phyloP scores from a whole-genome alignment of 108 stramenopile species.

The Aureococcus anophagefferens region DNA sequence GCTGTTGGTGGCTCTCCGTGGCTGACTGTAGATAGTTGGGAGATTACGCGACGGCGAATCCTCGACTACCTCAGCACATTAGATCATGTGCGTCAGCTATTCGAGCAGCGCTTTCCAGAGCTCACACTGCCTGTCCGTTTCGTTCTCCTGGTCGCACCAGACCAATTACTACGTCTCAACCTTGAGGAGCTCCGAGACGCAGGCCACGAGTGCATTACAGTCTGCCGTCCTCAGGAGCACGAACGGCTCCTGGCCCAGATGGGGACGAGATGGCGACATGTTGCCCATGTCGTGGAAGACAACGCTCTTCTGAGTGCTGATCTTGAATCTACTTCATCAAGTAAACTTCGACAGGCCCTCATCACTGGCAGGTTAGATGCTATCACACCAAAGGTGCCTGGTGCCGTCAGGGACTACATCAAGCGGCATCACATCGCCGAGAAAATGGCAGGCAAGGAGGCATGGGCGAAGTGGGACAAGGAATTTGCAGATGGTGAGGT shows the following conservation, averaged over 20 bases:
- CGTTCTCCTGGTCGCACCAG: neutral
- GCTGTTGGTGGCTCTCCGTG: constrained; percentile 29
- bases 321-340: constrained; percentile 8
- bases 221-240: constrained; percentile 36
- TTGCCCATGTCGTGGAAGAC: constrained; percentile 38
- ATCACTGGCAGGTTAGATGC: neutral
- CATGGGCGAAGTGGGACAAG: constrained; percentile 10
- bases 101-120: constrained; percentile 2
- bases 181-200: constrained; percentile 1
- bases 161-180: constrained; percentile 15
- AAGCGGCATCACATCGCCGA: constrained; percentile 5
- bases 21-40: constrained; percentile 46
- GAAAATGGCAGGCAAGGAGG: constrained; percentile 6
- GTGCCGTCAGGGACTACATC: neutral
- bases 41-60: constrained; percentile 41
- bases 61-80: constrained; percentile 45
- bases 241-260: constrained; percentile 28
- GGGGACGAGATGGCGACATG: constrained; percentile 13
- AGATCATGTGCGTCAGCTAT: constrained; percentile 18
- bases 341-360: constrained; percentile 1
- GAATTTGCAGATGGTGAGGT: neutral
- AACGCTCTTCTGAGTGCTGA: constrained; percentile 29
- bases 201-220: constrained; percentile 23
- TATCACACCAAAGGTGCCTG: neutral
- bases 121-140: neutral